Conservation (phyloP, 257 asterid genomes). For the Ehretia macrophylla region DNA sequence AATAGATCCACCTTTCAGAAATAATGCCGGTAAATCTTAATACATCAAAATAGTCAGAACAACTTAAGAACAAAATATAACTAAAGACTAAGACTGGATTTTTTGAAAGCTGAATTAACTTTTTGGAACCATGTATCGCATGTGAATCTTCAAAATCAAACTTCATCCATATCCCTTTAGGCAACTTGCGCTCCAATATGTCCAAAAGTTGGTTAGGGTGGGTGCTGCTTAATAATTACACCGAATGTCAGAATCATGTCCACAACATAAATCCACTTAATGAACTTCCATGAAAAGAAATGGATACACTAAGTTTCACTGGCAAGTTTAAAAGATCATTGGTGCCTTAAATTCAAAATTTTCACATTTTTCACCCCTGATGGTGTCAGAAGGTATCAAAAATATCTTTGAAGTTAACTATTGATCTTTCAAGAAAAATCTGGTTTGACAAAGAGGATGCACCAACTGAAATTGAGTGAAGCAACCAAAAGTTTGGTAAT, state of each 20-base stretch:
- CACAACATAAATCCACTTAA: conserved; percentile 1
- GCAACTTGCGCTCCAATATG: conserved; percentile 58
- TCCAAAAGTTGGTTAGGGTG: conserved; percentile 45
- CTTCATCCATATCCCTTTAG: conserved; percentile 75
- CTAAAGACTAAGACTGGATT: not conserved
- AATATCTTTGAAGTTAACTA: too few species aligned
- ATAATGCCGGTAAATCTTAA: conserved; percentile 86
- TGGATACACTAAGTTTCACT: too few species aligned
- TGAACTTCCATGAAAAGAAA: not conserved
- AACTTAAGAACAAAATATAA: conserved; percentile 3
- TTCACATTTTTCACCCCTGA: too few species aligned
- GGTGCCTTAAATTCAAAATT: too few species aligned
- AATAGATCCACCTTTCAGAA: conserved; percentile 88
- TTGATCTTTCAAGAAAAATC: too few species aligned
- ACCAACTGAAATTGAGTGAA: too few species aligned
- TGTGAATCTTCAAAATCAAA: conserved; percentile 93
- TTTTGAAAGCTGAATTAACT: not conserved
- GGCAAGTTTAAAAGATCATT: too few species aligned
- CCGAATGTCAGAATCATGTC: conserved; percentile 1
- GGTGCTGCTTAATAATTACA: conserved; percentile 55
- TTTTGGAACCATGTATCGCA: conserved; percentile 53
- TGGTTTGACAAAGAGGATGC: too few species aligned
- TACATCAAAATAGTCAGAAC: conserved; percentile 16
- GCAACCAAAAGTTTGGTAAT: too few species aligned
- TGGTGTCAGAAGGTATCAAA: too few species aligned